Percentiles rank a stretch among this genome's conserved stretches.
Conservation (phyloP, 2,329 filamentous ascomycete species). For the Lasiodiplodia sp. region DNA sequence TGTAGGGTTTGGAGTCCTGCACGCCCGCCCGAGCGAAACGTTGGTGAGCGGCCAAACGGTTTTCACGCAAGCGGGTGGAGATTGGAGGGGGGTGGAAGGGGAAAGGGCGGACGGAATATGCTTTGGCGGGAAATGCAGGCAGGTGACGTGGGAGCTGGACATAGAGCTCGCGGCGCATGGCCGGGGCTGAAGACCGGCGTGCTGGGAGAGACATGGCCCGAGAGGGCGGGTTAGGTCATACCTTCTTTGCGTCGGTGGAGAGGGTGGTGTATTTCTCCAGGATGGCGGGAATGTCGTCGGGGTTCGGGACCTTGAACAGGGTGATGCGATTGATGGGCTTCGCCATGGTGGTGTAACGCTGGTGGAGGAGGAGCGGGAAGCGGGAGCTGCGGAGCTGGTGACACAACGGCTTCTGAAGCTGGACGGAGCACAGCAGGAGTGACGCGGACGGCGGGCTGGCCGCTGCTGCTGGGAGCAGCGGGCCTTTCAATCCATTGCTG, state of each 20-base stretch:
- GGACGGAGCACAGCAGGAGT: slow-evolving; percentile 16
- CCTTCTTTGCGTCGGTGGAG: slow-evolving; percentile 44
- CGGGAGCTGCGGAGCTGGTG: slow-evolving; percentile 19
- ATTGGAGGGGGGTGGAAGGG: slow-evolving; percentile 9
- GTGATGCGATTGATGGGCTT: slow-evolving; percentile 44
- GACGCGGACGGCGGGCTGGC: slow-evolving; percentile 15
- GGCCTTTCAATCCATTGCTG: slow-evolving; percentile 14
- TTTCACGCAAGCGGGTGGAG: neutral
- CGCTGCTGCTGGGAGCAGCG: neutral
- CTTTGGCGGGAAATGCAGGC: neutral
- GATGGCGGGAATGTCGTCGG: slow-evolving; percentile 39
- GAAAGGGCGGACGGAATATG: neutral
- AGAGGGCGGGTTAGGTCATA: slow-evolving; percentile 33
- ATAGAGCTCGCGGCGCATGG: neutral
- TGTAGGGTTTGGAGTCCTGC: slow-evolving; percentile 73
- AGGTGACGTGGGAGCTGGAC: slow-evolving; percentile 22
- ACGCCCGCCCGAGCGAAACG: slow-evolving; percentile 4
- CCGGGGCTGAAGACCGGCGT: slow-evolving; percentile 1
- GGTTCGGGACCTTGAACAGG: slow-evolving; percentile 47
- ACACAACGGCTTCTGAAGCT: slow-evolving; percentile 25
- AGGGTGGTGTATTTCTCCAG: slow-evolving; percentile 45
- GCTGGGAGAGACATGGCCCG: slow-evolving; percentile 10
- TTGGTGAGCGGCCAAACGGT: neutral
- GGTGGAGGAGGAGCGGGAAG: neutral
- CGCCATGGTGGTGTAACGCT: slow-evolving; percentile 35